Evolutionary conservation across 768 basidiomycete genomes (phyloP), one percentile per base, ranked within the genome.

Genomic region (Suillus plorans): DNA sequence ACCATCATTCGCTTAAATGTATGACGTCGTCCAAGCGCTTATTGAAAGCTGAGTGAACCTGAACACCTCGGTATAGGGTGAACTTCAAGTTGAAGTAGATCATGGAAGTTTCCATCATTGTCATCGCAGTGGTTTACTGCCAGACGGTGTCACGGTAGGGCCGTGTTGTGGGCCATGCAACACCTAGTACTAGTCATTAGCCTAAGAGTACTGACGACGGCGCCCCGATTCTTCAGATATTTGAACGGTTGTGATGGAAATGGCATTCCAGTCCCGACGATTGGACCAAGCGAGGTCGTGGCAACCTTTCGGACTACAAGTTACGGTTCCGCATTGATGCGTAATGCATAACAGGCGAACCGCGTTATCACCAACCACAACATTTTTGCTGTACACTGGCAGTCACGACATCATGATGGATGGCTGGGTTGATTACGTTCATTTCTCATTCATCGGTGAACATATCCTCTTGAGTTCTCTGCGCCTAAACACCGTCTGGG

Each of bases 351-450:
- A 47, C n/a, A 7, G 10, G 22, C 22, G 2, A 22, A 14, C 49
- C 16, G 34, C 52, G 28, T 53, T 10, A 9, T 28, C 52, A 10
- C 18, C 10, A 53, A 34, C 53, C 53, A 55, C 28, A 8, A 14
- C 49, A 7, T 31, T 7, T 31, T 31, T 31, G 31, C 31, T 31
- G 31, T 6, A 31, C 31, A 14, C 39, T 36, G 25, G 49, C 42
- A 34, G 39, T 22, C 63, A 58, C 34, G 37, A 63, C n/a, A 47
- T 41, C 39, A 14, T 41, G 41, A 41, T 82, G 78, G 79, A 81
- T 31, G 82, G 81, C 1, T 83, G 83, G 82, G 70, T 79, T 56
- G 83, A 84, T 69, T 77, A 80, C 64, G 74, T 84, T 7, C 82
- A 84, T 66, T 67, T 77, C 57, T 66, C 70, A 7, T 78, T 82